phyloP scores from a whole-genome alignment of 2,329 filamentous ascomycete species.

The Penicillium sp. region DNA sequence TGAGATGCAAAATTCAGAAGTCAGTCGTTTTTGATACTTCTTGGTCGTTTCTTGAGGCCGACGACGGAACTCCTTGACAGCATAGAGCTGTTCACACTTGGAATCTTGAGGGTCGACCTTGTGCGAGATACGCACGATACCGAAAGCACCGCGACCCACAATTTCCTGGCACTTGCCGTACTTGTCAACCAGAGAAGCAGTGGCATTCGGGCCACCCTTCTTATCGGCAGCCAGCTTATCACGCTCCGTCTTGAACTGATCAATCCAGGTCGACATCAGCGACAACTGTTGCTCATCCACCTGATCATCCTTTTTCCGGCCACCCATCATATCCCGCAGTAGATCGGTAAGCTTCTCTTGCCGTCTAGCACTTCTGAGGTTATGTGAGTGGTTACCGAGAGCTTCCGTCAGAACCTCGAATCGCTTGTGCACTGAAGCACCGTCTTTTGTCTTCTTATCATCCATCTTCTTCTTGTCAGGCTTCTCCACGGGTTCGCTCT shows the following conservation, averaged over 20 bases:
- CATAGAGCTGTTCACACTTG: slow-evolving; percentile 82
- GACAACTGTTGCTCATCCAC: slow-evolving; percentile 77
- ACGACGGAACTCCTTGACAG: slow-evolving; percentile 96
- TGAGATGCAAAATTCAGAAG: slow-evolving; percentile 97
- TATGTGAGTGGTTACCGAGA: slow-evolving; percentile 71
- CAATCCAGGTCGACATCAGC: slow-evolving; percentile 92
- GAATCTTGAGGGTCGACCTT: slow-evolving; percentile 80
- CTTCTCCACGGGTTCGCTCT: slow-evolving; percentile 31
- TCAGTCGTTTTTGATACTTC: slow-evolving; percentile 96
- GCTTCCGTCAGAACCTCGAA: slow-evolving; percentile 61
- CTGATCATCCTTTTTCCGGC: slow-evolving; percentile 67
- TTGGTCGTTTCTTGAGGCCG: slow-evolving; percentile 92
- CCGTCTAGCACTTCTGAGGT: slow-evolving; percentile 81
- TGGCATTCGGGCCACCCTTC: slow-evolving; percentile 70
- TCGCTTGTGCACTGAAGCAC: slow-evolving; percentile 39
- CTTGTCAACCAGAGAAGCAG: slow-evolving; percentile 83
- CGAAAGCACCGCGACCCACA: slow-evolving; percentile 92
- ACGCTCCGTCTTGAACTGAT: slow-evolving; percentile 85
- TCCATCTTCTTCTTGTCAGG: slow-evolving; percentile 28
- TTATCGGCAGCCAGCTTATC: slow-evolving; percentile 72
- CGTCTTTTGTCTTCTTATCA: slow-evolving; percentile 38
- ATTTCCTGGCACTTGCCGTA: slow-evolving; percentile 99
- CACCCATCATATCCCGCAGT: slow-evolving; percentile 77
- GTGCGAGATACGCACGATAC: slow-evolving; percentile 95
- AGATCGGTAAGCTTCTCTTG: slow-evolving; percentile 95